A percentile compares a stretch with the other conserved stretches of the same genome.
Conservation (phyloP, 1,284 basidiomycete genomes). For the Cutaneotrichosporon cutaneum region DNA sequence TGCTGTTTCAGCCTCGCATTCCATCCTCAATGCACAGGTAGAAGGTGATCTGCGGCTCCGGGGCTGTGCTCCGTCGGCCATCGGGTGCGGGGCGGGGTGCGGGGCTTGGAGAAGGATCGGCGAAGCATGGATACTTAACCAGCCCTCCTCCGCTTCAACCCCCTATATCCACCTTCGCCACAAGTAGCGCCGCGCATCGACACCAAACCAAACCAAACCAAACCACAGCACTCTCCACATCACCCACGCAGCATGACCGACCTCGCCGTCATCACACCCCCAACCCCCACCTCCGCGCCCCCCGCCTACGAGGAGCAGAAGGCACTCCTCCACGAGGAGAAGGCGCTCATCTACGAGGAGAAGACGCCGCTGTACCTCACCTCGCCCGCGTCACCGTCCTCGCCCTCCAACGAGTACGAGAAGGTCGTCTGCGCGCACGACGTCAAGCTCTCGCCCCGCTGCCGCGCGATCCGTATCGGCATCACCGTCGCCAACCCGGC, state of each 20-base stretch:
- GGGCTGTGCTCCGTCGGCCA: background rate
- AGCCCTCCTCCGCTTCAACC: background rate
- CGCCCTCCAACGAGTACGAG: background rate
- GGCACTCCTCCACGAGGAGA: background rate
- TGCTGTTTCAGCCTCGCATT: background rate
- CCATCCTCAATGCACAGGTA: background rate
- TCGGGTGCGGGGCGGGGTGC: too few relatives aligned
- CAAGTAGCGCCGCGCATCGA: too few relatives aligned
- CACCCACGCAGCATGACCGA: background rate
- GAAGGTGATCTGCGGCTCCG: background rate
- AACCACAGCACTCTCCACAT: background rate
- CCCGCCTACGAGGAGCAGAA: background rate
- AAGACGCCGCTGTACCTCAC: background rate
- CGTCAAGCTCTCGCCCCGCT: background rate
- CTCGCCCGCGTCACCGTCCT: background rate
- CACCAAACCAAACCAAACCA: too few relatives aligned
- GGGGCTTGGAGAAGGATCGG: background rate
- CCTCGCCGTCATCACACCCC: background rate
- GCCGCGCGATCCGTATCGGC: background rate
- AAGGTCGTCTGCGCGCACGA: background rate
- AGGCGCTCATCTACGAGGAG: background rate
- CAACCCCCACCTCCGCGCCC: background rate
- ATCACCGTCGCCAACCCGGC: background rate
- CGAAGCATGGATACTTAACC: background rate
- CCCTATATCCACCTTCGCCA: background rate